phyloP scores from a whole-genome alignment of 225 moss, liverwort and hornwort genomes.

The Sphagnum contortum region DNA sequence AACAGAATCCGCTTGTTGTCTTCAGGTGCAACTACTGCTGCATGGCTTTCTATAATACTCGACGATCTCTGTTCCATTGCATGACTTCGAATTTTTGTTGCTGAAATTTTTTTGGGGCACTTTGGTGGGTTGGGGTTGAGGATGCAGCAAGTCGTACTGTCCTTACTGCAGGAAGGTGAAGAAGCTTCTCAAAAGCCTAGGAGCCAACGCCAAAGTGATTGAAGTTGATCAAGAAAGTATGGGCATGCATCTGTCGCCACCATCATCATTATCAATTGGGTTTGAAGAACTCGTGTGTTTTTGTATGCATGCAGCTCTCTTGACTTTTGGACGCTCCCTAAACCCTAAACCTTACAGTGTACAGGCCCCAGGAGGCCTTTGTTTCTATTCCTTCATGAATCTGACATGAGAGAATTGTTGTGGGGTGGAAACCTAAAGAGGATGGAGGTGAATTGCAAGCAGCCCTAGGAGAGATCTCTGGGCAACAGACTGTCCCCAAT shows the following conservation, averaged over 20 bases:
- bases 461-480: conserved; percentile 56
- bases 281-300: too few species aligned
- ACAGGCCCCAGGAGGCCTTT: too few species aligned
- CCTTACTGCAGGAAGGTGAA: conserved; percentile 40
- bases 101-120: neutral
- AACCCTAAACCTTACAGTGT: too few species aligned
- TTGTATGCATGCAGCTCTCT: too few species aligned
- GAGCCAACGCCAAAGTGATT: conserved; percentile 47
- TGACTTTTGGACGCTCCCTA: too few species aligned
- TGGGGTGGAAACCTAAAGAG: conserved; percentile 11
- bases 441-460: conserved; percentile 62
- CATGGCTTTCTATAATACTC: neutral
- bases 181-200: conserved; percentile 42
- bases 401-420: too few species aligned
- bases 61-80: neutral
- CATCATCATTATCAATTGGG: too few species aligned
- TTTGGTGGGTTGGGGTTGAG: neutral
- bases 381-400: too few species aligned
- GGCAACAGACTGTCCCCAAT: conserved; percentile 70
- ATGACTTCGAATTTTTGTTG: neutral
- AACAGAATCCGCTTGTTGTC: conserved; percentile 32
- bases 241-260: too few species aligned
- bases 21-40: conserved; percentile 22
- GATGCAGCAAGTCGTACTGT: conserved; percentile 48
- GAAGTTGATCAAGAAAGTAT: conserved; percentile 70